Conservation (phyloP, 495 filamentous ascomycete genomes). For the Astrothelium subdiscretum region DNA sequence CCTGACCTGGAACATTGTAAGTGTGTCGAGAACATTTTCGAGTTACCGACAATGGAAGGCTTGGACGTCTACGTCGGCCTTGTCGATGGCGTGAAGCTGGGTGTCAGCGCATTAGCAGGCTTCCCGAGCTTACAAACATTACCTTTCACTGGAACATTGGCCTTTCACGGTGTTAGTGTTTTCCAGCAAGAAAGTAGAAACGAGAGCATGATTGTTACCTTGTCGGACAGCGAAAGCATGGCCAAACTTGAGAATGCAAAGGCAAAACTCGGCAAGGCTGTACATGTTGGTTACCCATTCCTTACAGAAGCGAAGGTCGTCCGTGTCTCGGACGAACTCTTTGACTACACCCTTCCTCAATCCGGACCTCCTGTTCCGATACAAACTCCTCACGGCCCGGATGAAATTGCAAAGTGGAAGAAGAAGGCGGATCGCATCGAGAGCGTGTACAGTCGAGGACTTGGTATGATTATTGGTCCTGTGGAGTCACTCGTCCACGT, state of each 20-base stretch:
- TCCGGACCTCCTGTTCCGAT: slow-evolving; percentile 37
- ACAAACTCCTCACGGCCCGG: slow-evolving; percentile 57
- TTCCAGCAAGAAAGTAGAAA: slow-evolving; percentile 96
- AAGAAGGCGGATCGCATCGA: slow-evolving; percentile 80
- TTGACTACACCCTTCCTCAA: slow-evolving; percentile 63
- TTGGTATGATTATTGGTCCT: slow-evolving; percentile 75
- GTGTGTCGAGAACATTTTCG: slow-evolving; percentile 91
- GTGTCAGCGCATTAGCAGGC: slow-evolving; percentile 69
- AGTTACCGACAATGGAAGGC: slow-evolving; percentile 84
- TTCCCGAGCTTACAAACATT: slow-evolving; percentile 84
- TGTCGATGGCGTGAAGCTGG: slow-evolving; percentile 76
- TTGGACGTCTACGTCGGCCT: slow-evolving; percentile 76
- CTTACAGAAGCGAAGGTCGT: slow-evolving; percentile 85
- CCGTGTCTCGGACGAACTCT: slow-evolving; percentile 85
- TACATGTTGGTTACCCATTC: slow-evolving; percentile 92
- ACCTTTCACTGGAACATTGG: slow-evolving; percentile 64
- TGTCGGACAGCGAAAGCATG: slow-evolving; percentile 59
- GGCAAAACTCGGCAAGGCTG: slow-evolving; percentile 66
- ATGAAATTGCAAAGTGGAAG: slow-evolving; percentile 69
- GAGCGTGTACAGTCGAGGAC: slow-evolving; percentile 71
- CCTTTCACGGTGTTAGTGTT: slow-evolving; percentile 87
- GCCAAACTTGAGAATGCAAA: slow-evolving; percentile 63
- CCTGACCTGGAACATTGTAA: slow-evolving; percentile 77
- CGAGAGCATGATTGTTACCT: slow-evolving; percentile 86
- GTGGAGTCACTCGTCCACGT: slow-evolving; percentile 87